These are phyloP conservation scores for Solanum arcanum DNA, from an alignment of 257 asterid species.

Conservation along the genomic window DNA sequence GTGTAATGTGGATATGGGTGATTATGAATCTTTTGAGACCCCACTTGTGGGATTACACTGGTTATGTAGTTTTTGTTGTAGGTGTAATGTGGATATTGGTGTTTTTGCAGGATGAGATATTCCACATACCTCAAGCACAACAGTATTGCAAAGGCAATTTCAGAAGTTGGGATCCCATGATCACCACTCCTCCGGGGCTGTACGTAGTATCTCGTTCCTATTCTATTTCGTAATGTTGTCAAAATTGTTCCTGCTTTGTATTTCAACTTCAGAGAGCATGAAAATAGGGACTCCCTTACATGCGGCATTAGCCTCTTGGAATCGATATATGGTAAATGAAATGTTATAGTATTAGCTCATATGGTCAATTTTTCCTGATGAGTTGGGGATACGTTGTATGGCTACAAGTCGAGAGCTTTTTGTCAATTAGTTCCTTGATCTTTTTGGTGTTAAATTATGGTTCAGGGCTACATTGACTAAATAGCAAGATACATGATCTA, in stretches of 20 bases:
- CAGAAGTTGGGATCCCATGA: constrained; percentile 93
- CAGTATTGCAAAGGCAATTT: constrained; percentile 77
- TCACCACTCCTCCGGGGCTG: constrained; percentile 99
- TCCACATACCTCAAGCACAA: constrained; percentile 83
- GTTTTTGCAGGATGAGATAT: constrained; percentile 79
- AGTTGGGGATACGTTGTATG: neutral
- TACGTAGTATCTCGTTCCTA: constrained; percentile 21
- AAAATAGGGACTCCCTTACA: neutral
- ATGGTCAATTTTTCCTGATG: neutral
- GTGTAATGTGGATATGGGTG: neutral
- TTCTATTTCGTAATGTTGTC: neutral
- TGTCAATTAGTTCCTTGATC: neutral
- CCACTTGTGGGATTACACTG: neutral
- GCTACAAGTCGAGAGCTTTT: neutral
- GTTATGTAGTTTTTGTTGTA: neutral
- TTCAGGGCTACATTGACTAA: neutral
- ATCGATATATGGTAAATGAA: neutral
- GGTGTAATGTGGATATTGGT: neutral
- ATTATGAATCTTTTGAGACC: neutral
- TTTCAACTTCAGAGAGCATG: neutral
- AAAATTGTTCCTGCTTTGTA: neutral
- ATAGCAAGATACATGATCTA: neutral
- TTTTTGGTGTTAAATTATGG: neutral
- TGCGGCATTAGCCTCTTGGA: neutral
- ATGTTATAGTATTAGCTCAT: neutral